phyloP scores from a whole-genome alignment of 2,329 filamentous ascomycete genomes.

The Exserohilum rostratum region DNA sequence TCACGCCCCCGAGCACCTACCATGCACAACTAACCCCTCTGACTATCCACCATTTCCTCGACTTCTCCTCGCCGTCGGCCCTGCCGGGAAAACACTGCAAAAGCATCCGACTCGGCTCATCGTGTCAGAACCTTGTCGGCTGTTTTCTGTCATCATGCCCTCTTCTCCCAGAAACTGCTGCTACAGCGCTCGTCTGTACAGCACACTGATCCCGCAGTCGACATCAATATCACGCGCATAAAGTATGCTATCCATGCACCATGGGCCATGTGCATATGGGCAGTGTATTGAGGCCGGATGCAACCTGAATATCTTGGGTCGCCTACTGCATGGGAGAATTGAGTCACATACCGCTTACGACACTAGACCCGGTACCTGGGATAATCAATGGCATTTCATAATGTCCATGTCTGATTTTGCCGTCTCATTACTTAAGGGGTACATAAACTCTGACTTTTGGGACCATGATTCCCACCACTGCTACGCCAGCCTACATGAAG shows the following conservation, averaged over 20 bases:
- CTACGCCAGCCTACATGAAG: not conserved
- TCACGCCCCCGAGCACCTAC: too few relatives aligned
- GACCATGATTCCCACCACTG: not conserved
- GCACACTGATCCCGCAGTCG: conserved; percentile 14
- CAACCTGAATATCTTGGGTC: not conserved
- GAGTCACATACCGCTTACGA: not conserved
- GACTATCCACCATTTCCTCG: too few relatives aligned
- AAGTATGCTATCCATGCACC: conserved; percentile 9
- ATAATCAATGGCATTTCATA: not conserved
- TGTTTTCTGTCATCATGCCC: not conserved
- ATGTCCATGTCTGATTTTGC: not conserved
- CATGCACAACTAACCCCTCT: not conserved
- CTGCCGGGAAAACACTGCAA: not conserved
- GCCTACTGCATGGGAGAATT: not conserved
- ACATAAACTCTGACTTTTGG: not conserved
- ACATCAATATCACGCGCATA: conserved; percentile 10
- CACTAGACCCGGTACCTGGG: not conserved
- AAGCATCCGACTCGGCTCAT: not conserved
- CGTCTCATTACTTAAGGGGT: too few relatives aligned
- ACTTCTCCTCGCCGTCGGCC: too few relatives aligned
- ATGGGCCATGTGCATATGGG: conserved; percentile 1
- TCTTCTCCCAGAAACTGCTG: conserved; percentile 3
- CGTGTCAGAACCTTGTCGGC: not conserved
- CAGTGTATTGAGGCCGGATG: conserved; percentile 8
- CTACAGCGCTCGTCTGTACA: conserved; percentile 6